Base-by-base conservation (phyloP, 805 yeast genomes). In the Wickerhamiella bombiphila region DNA sequence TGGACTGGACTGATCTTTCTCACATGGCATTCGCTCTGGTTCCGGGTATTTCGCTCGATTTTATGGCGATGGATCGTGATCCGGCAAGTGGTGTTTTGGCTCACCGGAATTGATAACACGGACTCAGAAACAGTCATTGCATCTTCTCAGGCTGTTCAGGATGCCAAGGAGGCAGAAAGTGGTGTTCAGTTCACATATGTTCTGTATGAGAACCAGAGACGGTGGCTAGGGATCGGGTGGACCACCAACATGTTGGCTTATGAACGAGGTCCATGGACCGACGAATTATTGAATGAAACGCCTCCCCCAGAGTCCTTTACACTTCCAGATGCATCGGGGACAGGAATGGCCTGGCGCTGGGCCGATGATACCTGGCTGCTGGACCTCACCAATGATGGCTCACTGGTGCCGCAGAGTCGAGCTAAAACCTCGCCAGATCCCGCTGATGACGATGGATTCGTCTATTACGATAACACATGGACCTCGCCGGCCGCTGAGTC, bases 191-290 rank as follows among this genome's bases (percentile, higher is more conserved):
- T 86, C 58, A 86, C 96, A 3, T 88, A 82, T 58, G 96, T 83
- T 2, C 65, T 91, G 8, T 86, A 76, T 57, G 98, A 88, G 56
- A 88, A 88, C 56, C 97, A 88, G 62, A 74, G 98, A 53, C 75
- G 93, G 51, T 88, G 98, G 98, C 66, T 88, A 29, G 97, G 96
- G 11, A 81, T 88, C 49, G 98, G 98, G 9, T 88, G 98, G 98
- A 88, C 97, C 0, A 67, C 93, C 13, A 85, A 85, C 53, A 66
- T 91, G 54, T 66, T 91, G 44, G 77, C 93, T 35, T 88, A 88
- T 54, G 98, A 88, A 60, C 70, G 98, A 54, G 76, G 94, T 0
- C 78, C 97, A 3, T 88, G 97, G 96, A 86, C 97, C 0, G 98
- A 88, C 55, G 96, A 86, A 56, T 86, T 85, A 53, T 64, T 85